phyloP scores from a whole-genome alignment of 2,329 filamentous ascomycete genomes.

The Leptoxyphium fumago region DNA sequence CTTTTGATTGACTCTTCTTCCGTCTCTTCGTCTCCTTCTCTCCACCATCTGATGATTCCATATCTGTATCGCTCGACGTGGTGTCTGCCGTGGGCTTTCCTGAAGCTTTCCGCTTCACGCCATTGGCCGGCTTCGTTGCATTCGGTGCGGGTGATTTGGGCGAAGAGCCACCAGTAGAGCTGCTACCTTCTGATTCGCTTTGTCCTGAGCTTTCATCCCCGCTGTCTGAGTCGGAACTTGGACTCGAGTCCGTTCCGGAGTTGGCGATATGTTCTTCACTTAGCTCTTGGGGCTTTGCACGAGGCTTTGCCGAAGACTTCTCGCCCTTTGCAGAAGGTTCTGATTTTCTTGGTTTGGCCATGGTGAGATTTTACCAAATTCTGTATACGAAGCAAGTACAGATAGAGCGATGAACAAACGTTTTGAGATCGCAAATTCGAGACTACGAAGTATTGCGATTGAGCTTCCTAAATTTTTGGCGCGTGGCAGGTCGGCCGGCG shows the following conservation, averaged over 20 bases:
- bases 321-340: neutral
- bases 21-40: constrained; percentile 1
- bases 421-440: too few relatives aligned
- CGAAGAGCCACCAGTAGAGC: too few relatives aligned
- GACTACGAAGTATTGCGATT: too few relatives aligned
- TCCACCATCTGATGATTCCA: neutral
- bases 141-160: constrained; percentile 17
- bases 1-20: constrained; percentile 1
- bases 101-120: constrained; percentile 6
- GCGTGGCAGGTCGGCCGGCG: neutral
- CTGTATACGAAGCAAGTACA: too few relatives aligned
- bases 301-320: neutral
- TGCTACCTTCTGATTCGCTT: neutral
- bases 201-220: neutral
- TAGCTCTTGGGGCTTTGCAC: neutral
- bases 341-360: neutral
- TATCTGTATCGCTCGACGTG: neutral
- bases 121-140: constrained; percentile 20
- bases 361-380: neutral
- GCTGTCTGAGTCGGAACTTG: neutral
- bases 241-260: constrained; percentile 1
- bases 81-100: constrained; percentile 7
- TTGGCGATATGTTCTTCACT: constrained; percentile 6
- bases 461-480: neutral
- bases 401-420: too few relatives aligned